Conservation (phyloP, 352 stramenopile species). For the Phytophthora vignae region DNA sequence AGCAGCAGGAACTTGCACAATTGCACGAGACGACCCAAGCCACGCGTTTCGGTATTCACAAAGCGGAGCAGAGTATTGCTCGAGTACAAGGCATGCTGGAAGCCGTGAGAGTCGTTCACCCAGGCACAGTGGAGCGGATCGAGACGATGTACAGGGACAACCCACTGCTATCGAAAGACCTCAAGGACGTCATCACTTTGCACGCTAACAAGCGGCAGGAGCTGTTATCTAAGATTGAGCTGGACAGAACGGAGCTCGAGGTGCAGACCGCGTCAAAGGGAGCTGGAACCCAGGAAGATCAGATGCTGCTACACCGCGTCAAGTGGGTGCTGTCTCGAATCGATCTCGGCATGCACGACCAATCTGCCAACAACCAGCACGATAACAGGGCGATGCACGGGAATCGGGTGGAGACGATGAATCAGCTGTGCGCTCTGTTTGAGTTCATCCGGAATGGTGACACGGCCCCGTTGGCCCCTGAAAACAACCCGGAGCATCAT, state of each 20-base stretch:
- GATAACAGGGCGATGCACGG: slow-evolving; percentile 7
- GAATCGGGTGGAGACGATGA: slow-evolving; percentile 39
- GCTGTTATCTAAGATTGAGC: slow-evolving; percentile 57
- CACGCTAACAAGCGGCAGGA: slow-evolving; percentile 53
- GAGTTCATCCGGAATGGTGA: slow-evolving; percentile 78
- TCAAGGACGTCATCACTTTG: slow-evolving; percentile 67
- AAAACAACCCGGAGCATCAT: slow-evolving; percentile 62
- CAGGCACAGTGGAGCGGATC: slow-evolving; percentile 69
- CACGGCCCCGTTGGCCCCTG: slow-evolving; percentile 43
- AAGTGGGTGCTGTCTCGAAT: slow-evolving; percentile 84
- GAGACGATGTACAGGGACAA: slow-evolving; percentile 76
- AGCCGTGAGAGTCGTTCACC: slow-evolving; percentile 70
- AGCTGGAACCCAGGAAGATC: slow-evolving; percentile 48
- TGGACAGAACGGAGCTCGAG: slow-evolving; percentile 67
- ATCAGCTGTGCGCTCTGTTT: slow-evolving; percentile 77
- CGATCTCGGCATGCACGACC: slow-evolving; percentile 46
- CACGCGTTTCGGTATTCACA: slow-evolving; percentile 75
- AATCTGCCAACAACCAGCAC: slow-evolving; percentile 22
- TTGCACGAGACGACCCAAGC: slow-evolving; percentile 69
- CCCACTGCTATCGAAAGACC: slow-evolving; percentile 68
- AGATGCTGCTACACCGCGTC: slow-evolving; percentile 73
- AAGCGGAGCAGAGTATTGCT: slow-evolving; percentile 76
- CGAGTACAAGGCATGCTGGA: slow-evolving; percentile 79
- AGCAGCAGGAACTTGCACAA: slow-evolving; percentile 70
- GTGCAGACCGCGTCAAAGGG: slow-evolving; percentile 48